Evolutionary conservation across 306 rosid species (phyloP).

Genomic region (Pterocarpus macrocarpus): DNA sequence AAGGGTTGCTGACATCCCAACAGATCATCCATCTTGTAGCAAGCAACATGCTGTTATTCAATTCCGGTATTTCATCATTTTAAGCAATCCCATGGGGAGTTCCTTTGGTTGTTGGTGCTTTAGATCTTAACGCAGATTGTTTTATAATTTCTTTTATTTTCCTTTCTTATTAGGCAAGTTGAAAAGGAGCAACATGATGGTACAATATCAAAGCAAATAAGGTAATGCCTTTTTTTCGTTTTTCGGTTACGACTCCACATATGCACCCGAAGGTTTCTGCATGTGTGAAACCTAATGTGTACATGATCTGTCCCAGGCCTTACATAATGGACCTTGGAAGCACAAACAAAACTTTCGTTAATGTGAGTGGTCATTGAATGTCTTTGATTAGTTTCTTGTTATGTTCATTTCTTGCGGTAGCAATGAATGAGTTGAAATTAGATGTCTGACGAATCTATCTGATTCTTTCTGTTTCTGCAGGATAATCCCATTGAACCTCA

Average conservation of each 20-base stretch:
- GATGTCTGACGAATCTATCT: conserved; percentile 26
- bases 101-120: conserved; percentile 35
- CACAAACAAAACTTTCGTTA: conserved; percentile 94
- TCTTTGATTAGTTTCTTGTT: conserved; percentile 10
- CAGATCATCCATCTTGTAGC: conserved; percentile 99
- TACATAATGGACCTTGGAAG: conserved; percentile 99
- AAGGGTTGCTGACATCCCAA: conserved; percentile 96
- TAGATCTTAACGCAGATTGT: not conserved
- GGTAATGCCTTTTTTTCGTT: conserved; percentile 55
- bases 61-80: conserved; percentile 66
- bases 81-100: conserved; percentile 7
- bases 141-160: conserved; percentile 23
- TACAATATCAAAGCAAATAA: conserved; percentile 60
- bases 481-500: conserved; percentile 90
- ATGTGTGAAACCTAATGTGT: conserved; percentile 42
- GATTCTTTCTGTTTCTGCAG: conserved; percentile 62
- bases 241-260: conserved; percentile 2
- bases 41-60: conserved; percentile 99
- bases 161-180: conserved; percentile 68
- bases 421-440: conserved; percentile 21
- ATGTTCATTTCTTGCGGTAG: conserved; percentile 33
- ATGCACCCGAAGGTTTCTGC: conserved; percentile 26
- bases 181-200: conserved; percentile 92
- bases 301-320: conserved; percentile 64
- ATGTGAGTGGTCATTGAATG: conserved; percentile 65